Base-by-base conservation (phyloP, 495 filamentous ascomycete genomes). In the Articulospora tetracladia region DNA sequence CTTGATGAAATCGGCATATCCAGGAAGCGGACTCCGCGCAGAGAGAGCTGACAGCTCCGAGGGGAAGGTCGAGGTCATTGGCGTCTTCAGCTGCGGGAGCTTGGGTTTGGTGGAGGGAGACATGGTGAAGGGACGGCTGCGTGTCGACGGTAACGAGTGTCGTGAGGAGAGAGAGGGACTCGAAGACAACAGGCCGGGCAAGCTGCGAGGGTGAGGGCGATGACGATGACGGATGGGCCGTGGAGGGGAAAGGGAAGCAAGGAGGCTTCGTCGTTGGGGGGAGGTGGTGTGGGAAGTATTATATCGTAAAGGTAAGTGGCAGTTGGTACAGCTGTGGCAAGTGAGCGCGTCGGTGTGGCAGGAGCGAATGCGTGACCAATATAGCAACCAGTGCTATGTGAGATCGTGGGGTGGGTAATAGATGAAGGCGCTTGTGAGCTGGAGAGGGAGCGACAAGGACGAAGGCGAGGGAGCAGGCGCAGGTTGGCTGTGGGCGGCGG, bases 21-120 rank as follows among this genome's bases (percentile, higher is more conserved):
- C 77, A 17, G 83, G 78, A 52, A 82, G 74, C 24, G 82, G 83
- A 44, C 77, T 83, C 46, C 68, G 72, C 44, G 68, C 76, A 22
- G 74, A 71, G 51, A 78, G 63, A 56, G 78, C 71, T 46, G 81
- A 81, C 19, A 93, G 77, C 71, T 93, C 89, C 12, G 89, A 90
- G 22, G 91, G 91, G 66, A 93, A 91, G 57, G 86, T 87, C 17
- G 90, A 90, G 52, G 85, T 88, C 68, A 84, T 78, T 26, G 91
- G 91, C 34, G 91, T 96, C 73, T 89, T 82, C 64, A 92, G 81
- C 64, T 90, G 81, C 68, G 83, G 78, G 54, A 92, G 82, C 58
- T 81, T 77, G 59, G 86, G 87, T 72, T 89, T 91, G 61, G 72
- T 65, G 51, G 73, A 64, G 68, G 84, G 76, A 76, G 78, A 76